Base-by-base conservation (phyloP, 495 filamentous ascomycete species). In the Stereocaulon alpinum region DNA sequence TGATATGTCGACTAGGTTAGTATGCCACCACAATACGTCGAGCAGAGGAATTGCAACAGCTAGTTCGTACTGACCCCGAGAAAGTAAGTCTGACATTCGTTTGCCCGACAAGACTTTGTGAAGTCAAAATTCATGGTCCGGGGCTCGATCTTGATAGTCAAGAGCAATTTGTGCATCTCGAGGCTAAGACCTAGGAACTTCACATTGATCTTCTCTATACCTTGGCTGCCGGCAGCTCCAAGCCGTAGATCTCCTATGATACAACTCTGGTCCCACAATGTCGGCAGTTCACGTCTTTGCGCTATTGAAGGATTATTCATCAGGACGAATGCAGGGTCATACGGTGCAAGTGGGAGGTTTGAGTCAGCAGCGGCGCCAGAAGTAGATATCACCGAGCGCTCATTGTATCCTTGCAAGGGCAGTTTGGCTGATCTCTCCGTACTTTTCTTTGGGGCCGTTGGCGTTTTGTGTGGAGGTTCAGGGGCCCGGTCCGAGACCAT, bases 121-220 rank as follows among this genome's bases (percentile, higher is more conserved):
- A 77, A 80, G 69, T 74, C 76, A 56, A 76, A 63, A 42, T 71
- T 64, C 44, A 72, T 64, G 18, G 52, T 61, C 22, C 49, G 61
- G 20, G 59, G 63, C 10, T 18, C 50, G 45, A 54, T 62, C 60
- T 63, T 70, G 32, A 66, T 61, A 32, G 56, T 50, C 3, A 66
- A 15, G 24, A 79, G 60, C 22, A 71, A 64, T n/a, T 20, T 53
- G 18, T 44, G 49, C 18, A 30, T 17, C 18, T 54, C 49, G 9
- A 18, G 30, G 0, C n/a, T 50, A 47, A 54, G 42, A 3, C 58
- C 49, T 45, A 20, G 34, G 4, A 60, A 40, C 2, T 40, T 60
- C 49, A 60, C 50, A 3, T 42, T 27, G 4, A 51, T 15, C 4
- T 15, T 2, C 34, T 59, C 56, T 18, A 40, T 11, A 22, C 42